phyloP scores from a whole-genome alignment of 208 protist species.

The Trypanosoma rangeli region DNA sequence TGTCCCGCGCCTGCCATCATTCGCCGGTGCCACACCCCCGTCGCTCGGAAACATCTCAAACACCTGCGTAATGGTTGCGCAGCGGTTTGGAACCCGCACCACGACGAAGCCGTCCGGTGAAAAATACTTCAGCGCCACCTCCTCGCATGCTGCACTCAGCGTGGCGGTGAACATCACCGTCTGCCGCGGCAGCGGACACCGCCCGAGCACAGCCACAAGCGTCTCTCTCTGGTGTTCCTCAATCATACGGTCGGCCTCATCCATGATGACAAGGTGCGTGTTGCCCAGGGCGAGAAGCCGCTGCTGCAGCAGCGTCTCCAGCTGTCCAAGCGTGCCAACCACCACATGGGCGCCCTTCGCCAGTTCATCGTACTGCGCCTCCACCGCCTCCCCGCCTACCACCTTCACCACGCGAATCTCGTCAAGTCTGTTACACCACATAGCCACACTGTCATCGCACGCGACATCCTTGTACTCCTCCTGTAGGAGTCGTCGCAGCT shows the following conservation, averaged over 20 bases:
- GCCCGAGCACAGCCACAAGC: conserved; percentile 90
- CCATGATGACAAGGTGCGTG: conserved; percentile 89
- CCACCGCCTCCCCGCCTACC: conserved; percentile 60
- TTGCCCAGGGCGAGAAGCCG: conserved; percentile 70
- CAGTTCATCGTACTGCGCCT: conserved; percentile 60
- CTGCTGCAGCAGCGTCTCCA: conserved; percentile 61
- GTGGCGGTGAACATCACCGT: conserved; percentile 98
- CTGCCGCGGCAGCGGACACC: conserved; percentile 67
- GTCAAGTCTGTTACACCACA: conserved; percentile 39
- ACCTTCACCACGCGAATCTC: conserved; percentile 76
- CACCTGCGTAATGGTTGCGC: conserved; percentile 62
- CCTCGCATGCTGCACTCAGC: conserved; percentile 67
- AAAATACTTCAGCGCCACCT: conserved; percentile 65
- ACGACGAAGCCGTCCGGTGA: conserved; percentile 57
- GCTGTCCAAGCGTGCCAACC: conserved; percentile 84
- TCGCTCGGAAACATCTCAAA: conserved; percentile 67
- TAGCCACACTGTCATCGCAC: not conserved
- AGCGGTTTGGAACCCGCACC: conserved; percentile 66
- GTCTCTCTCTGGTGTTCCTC: conserved; percentile 78
- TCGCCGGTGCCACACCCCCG: not conserved
- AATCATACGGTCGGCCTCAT: conserved; percentile 97
- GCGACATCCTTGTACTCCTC: conserved; percentile 12
- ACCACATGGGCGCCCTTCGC: conserved; percentile 66
- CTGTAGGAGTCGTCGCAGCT: conserved; percentile 16
- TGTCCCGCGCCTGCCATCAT: not conserved